Base-by-base conservation (phyloP, 352 stramenopile genomes). In the Globisporangium barbulae region DNA sequence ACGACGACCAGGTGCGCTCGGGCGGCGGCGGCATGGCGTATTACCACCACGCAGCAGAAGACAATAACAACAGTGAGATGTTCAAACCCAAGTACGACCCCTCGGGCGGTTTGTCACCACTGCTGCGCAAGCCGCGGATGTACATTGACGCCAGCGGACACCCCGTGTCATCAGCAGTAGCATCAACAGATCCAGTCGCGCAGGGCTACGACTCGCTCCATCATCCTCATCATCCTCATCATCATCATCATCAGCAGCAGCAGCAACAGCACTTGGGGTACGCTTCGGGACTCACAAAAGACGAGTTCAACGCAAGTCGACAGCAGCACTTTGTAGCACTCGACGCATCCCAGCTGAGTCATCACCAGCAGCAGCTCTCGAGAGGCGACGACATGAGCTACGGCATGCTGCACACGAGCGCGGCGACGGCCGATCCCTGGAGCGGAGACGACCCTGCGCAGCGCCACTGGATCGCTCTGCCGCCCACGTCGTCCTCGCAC, bases 111-210 rank as follows among this genome's bases (percentile, higher is more conserved):
- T 39, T 39, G 53, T 70, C 64, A 7, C 59, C 57, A 3, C 59
- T 70, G 35, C 50, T 70, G 28, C 64, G 59, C 50, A 70, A 70
- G n/a, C 50, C 64, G 4, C 50, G 58, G 4, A 49, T 61, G n/a
- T 49, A 54, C 31, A 21, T 42, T 15, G 47, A 64, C 37, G 25
- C 41, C 30, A 28, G 13, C 8, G n/a, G 37, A 21, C 42, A 41
- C 33, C 45, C 30, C 5, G 42, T 63, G 2, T 55, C 49, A 17
- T 19, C 45, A 41, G 56, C 25, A 33, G n/a, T 63, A 33, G 10
- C 33, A 13, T n/a, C 45, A 55, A 44, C 31, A 56, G 33, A 39
- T 42, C 22, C 50, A 25, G 50, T 28, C n/a, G 19, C 33, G 13
- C 30, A 35, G 17, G 48, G 28, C 25, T 56, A 56, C 30, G 30